Conservation (phyloP, 495 filamentous ascomycete genomes). For the Tuber melanosporum region DNA sequence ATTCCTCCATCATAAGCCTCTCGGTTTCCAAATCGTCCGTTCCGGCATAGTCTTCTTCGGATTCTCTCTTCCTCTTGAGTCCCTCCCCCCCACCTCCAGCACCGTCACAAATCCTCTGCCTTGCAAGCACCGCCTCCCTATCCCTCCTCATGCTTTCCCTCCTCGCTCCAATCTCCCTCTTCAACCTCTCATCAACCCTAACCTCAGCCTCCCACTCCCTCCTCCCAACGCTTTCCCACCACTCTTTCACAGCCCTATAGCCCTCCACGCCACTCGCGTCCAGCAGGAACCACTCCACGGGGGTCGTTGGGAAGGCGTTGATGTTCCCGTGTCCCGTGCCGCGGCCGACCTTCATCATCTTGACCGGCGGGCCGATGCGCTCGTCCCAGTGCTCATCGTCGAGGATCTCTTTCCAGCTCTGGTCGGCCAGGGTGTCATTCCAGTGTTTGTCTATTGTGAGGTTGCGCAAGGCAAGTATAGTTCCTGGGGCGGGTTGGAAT, state of each 20-base stretch:
- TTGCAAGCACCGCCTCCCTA: not conserved
- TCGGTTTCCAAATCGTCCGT: constrained; percentile 3
- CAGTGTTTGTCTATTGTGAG: constrained; percentile 16
- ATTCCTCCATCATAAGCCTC: not conserved
- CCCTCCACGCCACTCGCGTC: constrained; percentile 17
- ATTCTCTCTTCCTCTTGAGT: not conserved
- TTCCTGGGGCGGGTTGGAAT: constrained; percentile 25
- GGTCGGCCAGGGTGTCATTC: constrained; percentile 17
- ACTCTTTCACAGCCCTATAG: constrained; percentile 16
- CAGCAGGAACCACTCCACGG: constrained; percentile 16
- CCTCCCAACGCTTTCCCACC: constrained; percentile 12
- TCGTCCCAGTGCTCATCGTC: constrained; percentile 16
- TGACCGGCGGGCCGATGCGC: constrained; percentile 12
- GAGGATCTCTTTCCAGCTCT: not conserved
- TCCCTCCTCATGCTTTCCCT: not conserved
- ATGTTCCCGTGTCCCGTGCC: constrained; percentile 17
- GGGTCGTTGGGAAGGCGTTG: constrained; percentile 1
- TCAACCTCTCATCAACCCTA: not conserved
- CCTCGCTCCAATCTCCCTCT: not conserved
- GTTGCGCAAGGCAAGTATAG: constrained; percentile 19
- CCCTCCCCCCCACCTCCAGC: not conserved
- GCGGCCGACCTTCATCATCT: not conserved
- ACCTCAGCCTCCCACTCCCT: not conserved
- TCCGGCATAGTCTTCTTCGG: not conserved
- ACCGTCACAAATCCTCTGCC: not conserved